Percentiles rank a stretch among this genome's conserved stretches.
Evolutionary conservation across 257 asterid genomes (phyloP).

Genomic region (Eustoma russellianum): DNA sequence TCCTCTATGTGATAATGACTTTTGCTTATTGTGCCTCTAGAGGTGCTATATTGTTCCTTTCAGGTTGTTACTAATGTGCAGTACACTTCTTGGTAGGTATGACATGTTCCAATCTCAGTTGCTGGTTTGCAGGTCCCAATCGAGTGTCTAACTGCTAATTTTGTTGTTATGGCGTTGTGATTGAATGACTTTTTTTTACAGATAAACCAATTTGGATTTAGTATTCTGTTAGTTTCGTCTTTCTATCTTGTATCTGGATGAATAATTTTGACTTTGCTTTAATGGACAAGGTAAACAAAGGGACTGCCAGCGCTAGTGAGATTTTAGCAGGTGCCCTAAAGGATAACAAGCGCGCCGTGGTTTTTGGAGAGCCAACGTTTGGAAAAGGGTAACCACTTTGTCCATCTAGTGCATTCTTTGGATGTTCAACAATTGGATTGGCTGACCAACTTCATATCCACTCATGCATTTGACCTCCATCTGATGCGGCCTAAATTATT

Average conservation of each 20-base stretch:
- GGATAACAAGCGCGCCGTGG: slow-evolving; percentile 86
- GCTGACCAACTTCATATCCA: not conserved
- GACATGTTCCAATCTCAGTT: too few species aligned
- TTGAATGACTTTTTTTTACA: too few species aligned
- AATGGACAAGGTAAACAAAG: slow-evolving; percentile 66
- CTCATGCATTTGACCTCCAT: not conserved
- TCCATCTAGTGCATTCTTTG: not conserved
- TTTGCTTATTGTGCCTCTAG: too few species aligned
- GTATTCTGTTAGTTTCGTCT: not conserved
- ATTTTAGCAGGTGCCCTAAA: slow-evolving; percentile 93
- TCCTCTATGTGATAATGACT: too few species aligned
- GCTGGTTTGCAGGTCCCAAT: too few species aligned
- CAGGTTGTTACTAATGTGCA: too few species aligned
- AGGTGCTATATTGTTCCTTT: too few species aligned
- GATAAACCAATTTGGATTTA: too few species aligned
- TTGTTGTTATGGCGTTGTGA: too few species aligned
- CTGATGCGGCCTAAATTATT: slow-evolving; percentile 4
- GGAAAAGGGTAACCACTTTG: slow-evolving; percentile 72
- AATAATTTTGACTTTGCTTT: slow-evolving; percentile 1
- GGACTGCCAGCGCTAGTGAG: slow-evolving; percentile 99
- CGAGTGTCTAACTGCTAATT: too few species aligned
- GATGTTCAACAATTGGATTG: too few species aligned
- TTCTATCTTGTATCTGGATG: not conserved
- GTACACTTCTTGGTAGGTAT: too few species aligned
- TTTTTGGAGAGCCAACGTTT: slow-evolving; percentile 83